Conservation (phyloP, 1,139 yeast genomes). For the Kurtzmaniella quercitrusa region DNA sequence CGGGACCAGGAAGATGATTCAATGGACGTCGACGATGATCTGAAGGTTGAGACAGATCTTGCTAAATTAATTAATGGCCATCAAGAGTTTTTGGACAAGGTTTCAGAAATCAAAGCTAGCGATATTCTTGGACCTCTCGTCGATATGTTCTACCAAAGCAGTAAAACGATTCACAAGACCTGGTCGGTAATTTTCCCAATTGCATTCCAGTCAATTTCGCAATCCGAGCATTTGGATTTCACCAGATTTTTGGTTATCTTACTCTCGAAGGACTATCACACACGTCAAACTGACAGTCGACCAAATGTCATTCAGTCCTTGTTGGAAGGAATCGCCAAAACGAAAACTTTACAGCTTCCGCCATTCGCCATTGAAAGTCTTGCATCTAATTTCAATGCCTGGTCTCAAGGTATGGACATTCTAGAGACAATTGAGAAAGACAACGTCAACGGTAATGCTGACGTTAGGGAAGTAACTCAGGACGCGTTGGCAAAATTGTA, state of each 20-base stretch:
- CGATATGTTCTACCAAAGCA: slow-evolving; percentile 79
- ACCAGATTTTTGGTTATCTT: slow-evolving; percentile 74
- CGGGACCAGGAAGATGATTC: slow-evolving; percentile 22
- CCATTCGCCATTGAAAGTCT: slow-evolving; percentile 91
- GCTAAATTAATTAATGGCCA: slow-evolving; percentile 47
- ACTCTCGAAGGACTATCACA: slow-evolving; percentile 86
- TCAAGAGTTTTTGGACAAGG: slow-evolving; percentile 40
- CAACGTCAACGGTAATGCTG: slow-evolving; percentile 63
- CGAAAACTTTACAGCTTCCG: slow-evolving; percentile 77
- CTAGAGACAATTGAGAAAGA: slow-evolving; percentile 72
- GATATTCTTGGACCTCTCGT: slow-evolving; percentile 67
- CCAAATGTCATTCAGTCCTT: slow-evolving; percentile 87
- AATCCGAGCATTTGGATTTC: slow-evolving; percentile 79
- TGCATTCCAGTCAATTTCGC: slow-evolving; percentile 68
- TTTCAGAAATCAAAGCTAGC: slow-evolving; percentile 49
- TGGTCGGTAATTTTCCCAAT: slow-evolving; percentile 86
- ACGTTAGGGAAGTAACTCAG: slow-evolving; percentile 78
- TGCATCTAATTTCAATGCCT: slow-evolving; percentile 82
- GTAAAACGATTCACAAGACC: slow-evolving; percentile 74
- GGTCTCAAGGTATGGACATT: slow-evolving; percentile 85
- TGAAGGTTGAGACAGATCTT: slow-evolving; percentile 17
- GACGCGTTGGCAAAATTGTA: slow-evolving; percentile 91
- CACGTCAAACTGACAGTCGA: slow-evolving; percentile 79
- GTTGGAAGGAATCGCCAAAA: slow-evolving; percentile 73
- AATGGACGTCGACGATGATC: slow-evolving; percentile 19